Percentiles rank a stretch among this genome's conserved stretches.
Evolutionary conservation across 805 yeast species (phyloP).

Genomic region (Hanseniaspora thailandica): DNA sequence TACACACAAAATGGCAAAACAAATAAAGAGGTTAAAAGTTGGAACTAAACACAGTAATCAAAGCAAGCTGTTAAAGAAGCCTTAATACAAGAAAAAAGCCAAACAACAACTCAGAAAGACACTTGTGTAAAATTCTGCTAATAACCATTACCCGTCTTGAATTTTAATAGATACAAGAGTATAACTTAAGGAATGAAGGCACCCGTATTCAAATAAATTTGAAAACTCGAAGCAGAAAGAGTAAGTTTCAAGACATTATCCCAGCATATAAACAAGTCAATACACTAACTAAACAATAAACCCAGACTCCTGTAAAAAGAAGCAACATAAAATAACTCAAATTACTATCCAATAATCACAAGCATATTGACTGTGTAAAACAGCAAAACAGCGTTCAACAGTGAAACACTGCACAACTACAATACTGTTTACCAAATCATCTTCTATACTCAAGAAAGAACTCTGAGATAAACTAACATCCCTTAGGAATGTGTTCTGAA

Average conservation of each 20-base stretch:
- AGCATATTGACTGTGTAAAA: background rate
- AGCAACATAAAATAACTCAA: background rate
- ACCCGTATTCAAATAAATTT: background rate
- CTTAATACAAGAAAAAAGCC: background rate
- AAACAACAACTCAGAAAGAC: background rate
- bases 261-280: background rate
- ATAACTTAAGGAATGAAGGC: background rate
- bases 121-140: background rate
- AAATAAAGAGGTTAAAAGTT: background rate
- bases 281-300: background rate
- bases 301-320: background rate
- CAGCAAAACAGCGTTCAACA: background rate
- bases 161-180: background rate
- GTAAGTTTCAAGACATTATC: background rate
- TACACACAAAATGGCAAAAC: conserved; percentile 2
- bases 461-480: conserved; percentile 4
- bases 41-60: background rate
- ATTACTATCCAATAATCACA: background rate
- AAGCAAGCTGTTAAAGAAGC: background rate
- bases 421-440: background rate
- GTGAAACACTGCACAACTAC: conserved; percentile 1
- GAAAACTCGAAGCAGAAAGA: background rate
- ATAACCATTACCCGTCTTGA: background rate
- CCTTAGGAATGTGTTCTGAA: background rate
- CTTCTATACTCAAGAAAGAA: background rate